These are phyloP conservation scores for Mycena kentingensis DNA, from an alignment of 768 basidiomycete species.

Conservation along the genomic window DNA sequence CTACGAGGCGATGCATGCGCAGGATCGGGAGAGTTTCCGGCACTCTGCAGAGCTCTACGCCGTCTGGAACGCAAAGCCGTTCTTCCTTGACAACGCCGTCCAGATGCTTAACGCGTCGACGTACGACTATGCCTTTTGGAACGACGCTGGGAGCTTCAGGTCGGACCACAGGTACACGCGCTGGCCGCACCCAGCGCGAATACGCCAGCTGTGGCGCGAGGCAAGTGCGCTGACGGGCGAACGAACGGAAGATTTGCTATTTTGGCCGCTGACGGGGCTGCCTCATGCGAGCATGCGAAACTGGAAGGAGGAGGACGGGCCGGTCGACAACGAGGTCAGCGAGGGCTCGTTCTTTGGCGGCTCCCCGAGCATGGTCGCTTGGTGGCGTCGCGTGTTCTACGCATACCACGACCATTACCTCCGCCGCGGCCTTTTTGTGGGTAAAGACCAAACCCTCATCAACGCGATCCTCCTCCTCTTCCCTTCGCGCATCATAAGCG, in stretches of 20 bases:
- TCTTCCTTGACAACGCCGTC: slow-evolving; percentile 46
- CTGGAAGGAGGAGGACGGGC: slow-evolving; percentile 51
- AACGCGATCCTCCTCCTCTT: slow-evolving; percentile 49
- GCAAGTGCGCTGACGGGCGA: slow-evolving; percentile 33
- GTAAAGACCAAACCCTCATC: slow-evolving; percentile 60
- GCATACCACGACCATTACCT: slow-evolving; percentile 55
- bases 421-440: slow-evolving; percentile 48
- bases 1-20: slow-evolving; percentile 45
- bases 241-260: slow-evolving; percentile 45
- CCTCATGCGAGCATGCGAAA: slow-evolving; percentile 33
- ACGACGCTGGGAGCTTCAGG: slow-evolving; percentile 57
- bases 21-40: slow-evolving; percentile 44
- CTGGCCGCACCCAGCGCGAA: slow-evolving; percentile 51
- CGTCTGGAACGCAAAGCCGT: slow-evolving; percentile 58
- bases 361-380: slow-evolving; percentile 41
- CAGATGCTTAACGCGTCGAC: slow-evolving; percentile 23
- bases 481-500: slow-evolving; percentile 46
- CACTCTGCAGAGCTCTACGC: slow-evolving; percentile 56
- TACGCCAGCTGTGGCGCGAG: slow-evolving; percentile 43
- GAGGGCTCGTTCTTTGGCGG: slow-evolving; percentile 69
- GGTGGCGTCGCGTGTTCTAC: slow-evolving; percentile 51
- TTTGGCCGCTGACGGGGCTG: slow-evolving; percentile 46
- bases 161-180: slow-evolving; percentile 39
- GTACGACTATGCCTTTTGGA: slow-evolving; percentile 62
- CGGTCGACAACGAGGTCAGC: slow-evolving; percentile 51